Evolutionary conservation across 2,329 filamentous ascomycete species (phyloP).

Genomic region (Piedraia hortae): DNA sequence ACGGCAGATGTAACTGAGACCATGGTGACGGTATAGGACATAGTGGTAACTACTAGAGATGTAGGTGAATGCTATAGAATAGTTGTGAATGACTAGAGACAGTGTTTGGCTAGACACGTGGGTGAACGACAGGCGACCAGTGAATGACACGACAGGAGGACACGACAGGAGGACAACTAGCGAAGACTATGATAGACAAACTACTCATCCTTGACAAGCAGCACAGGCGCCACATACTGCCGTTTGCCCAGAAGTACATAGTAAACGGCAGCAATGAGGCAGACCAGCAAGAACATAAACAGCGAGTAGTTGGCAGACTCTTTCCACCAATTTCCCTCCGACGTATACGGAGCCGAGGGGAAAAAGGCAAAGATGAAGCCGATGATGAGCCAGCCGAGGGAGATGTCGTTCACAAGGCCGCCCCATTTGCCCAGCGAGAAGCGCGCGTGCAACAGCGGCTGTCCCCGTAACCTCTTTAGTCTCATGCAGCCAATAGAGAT

Average conservation of each 20-base stretch:
- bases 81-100: too few relatives aligned
- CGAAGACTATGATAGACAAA: too few relatives aligned
- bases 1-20: too few relatives aligned
- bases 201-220: slow-evolving; percentile 9
- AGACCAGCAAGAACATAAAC: slow-evolving; percentile 9
- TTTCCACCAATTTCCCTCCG: slow-evolving; percentile 6
- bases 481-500: slow-evolving; percentile 11
- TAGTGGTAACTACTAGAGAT: too few relatives aligned
- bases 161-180: too few relatives aligned
- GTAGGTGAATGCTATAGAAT: too few relatives aligned
- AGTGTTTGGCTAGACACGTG: too few relatives aligned
- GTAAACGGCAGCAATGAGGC: slow-evolving; percentile 6
- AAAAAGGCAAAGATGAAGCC: slow-evolving; percentile 13
- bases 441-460: slow-evolving; percentile 9
- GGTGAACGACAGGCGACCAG: too few relatives aligned
- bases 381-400: slow-evolving; percentile 9
- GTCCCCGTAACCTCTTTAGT: slow-evolving; percentile 9
- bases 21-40: too few relatives aligned
- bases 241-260: slow-evolving; percentile 7
- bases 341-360: slow-evolving; percentile 5
- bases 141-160: too few relatives aligned
- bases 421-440: slow-evolving; percentile 12
- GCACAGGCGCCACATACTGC: slow-evolving; percentile 10
- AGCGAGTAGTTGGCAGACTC: slow-evolving; percentile 11
- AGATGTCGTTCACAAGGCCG: slow-evolving; percentile 11